phyloP scores from a whole-genome alignment of 2,329 filamentous ascomycete species.

The Alternaria brassicae region DNA sequence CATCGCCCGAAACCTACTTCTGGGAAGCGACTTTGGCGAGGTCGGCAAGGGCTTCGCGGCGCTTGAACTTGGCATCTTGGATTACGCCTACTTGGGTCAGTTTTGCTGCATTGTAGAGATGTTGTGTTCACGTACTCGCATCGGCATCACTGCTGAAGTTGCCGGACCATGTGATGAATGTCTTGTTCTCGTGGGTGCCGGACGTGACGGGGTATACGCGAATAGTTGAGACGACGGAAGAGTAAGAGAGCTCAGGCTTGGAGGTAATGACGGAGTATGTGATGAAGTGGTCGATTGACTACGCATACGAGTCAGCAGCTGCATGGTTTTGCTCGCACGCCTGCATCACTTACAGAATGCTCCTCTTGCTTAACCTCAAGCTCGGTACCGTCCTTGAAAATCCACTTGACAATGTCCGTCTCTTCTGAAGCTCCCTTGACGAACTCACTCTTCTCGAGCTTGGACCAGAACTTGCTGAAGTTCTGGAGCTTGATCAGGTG shows the following conservation, averaged over 20 bases:
- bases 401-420: constrained; percentile 73
- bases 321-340: not conserved
- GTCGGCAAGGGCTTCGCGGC: constrained; percentile 72
- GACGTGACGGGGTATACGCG: constrained; percentile 71
- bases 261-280: constrained; percentile 75
- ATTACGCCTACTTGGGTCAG: constrained; percentile 64
- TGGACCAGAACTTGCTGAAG: constrained; percentile 72
- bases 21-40: constrained; percentile 61
- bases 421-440: constrained; percentile 70
- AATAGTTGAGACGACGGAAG: constrained; percentile 71
- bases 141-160: constrained; percentile 76
- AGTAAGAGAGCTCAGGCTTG: constrained; percentile 70
- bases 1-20: constrained; percentile 36
- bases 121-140: constrained; percentile 60
- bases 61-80: constrained; percentile 78
- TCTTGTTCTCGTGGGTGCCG: constrained; percentile 68
- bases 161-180: constrained; percentile 72
- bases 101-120: too few species aligned
- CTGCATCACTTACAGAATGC: constrained; percentile 66
- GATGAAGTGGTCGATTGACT: constrained; percentile 72
- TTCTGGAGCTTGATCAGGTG: constrained; percentile 76
- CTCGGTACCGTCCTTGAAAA: constrained; percentile 72
- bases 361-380: constrained; percentile 79
- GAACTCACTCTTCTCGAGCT: constrained; percentile 66
- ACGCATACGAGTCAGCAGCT: not conserved